Base-by-base conservation (phyloP, 164 flowering plant species). In the Liquidambar formosana region DNA sequence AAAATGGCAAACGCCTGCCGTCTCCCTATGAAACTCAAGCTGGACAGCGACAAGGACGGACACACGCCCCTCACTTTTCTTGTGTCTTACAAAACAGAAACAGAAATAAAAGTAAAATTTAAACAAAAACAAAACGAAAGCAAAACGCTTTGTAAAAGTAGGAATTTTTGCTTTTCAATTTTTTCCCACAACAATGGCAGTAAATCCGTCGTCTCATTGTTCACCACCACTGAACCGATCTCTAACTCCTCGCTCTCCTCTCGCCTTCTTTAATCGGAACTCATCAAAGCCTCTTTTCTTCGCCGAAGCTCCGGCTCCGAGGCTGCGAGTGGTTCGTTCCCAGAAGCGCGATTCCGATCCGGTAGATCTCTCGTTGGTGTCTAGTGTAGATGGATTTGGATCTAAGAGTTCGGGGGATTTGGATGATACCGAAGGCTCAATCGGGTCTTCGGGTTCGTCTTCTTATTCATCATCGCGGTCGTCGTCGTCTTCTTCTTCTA, bases 391-490 rank as follows among this genome's bases (percentile, higher is more conserved):
- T 62, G 77, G 66, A 26, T 67, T 68, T 23, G 81, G 56, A 54
- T 64, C 82, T 58, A 75, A 67, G 69, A 63, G 54, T 63, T 63
- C 71, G 8, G 48, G 46, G 65, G 44, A 65, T 57, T 16, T 57
- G 43, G 63, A 48, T 1, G 57, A 63, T 4, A 28, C 65, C 3
- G 77, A 41, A 8, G 54, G 75, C 59, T 54, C 76, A 63, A 33
- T 59, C 14, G 75, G 59, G 0, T 33, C 69, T 1, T 48, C 72
- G n/a, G 64, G 38, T 28, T 51, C 64, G 3, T 61, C 81, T 28
- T 52, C 73, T 28, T 66, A 83, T 3, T 82, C 85, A 11, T 60
- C 83, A 9, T 79, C 87, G n/a, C n/a, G n/a, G n/a, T n/a, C n/a
- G 3, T 61, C 81, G 28, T 52, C 73, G 43, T 66, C 84, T 3